Evolutionary conservation across 305 asterid genomes (phyloP).

Genomic region (Stenogyne calaminthoides): DNA sequence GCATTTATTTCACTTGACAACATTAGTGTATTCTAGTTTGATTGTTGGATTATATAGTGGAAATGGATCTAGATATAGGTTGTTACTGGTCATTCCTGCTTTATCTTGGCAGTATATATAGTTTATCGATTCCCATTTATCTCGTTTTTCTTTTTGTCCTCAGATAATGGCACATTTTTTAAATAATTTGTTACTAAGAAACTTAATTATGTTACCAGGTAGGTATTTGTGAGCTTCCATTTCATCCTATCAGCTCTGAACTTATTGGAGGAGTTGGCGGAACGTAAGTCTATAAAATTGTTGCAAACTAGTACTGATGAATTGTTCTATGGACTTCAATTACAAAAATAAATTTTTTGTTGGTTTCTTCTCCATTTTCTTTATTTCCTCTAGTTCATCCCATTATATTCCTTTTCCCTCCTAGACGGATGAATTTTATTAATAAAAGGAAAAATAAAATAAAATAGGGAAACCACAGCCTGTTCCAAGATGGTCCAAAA

Average conservation of each 20-base stretch:
- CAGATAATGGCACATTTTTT: background rate
- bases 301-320: constrained; percentile 22
- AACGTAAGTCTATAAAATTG: constrained; percentile 66
- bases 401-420: background rate
- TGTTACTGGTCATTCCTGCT: background rate
- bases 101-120: background rate
- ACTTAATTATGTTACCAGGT: constrained; percentile 52
- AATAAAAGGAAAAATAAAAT: no score
- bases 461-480: no score
- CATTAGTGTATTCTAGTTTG: background rate
- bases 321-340: constrained; percentile 4
- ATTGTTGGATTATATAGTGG: constrained; percentile 1
- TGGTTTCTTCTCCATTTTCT: constrained; percentile 3
- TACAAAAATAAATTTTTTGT: constrained; percentile 6
- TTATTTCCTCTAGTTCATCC: constrained; percentile 4
- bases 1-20: background rate
- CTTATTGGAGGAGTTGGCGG: constrained; percentile 96
- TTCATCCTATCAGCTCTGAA: constrained; percentile 97
- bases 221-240: constrained; percentile 97
- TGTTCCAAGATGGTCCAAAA: no score
- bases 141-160: constrained; percentile 2
- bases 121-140: background rate
- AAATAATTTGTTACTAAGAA: background rate
- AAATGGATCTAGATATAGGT: background rate
- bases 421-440: no score